Evolutionary conservation across 257 asterid genomes (phyloP), one percentile per base, ranked within the genome.

Genomic region (Verbena officinalis): DNA sequence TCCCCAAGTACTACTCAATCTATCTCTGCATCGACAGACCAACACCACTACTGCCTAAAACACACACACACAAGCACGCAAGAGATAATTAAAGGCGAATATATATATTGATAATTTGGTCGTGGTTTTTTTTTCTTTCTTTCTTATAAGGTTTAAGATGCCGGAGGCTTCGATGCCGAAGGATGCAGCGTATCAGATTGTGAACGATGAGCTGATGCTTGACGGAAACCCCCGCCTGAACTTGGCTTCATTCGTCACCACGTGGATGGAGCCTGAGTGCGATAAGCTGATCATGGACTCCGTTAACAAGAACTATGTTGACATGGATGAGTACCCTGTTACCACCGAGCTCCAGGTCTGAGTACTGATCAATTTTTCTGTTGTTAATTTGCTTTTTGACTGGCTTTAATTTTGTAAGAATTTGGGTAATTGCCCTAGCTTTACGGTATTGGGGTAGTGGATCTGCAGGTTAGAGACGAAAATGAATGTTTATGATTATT

Each of bases 261-360:
- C 90, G 0, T 80, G 84, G 86, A 80, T 83, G 87, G 89, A 83
- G 72, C 82, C 81, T 0, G 84, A 83, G 74, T 77, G 84, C 62
- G 81, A 83, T 31, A 75, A 73, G 59, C 83, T 83, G 31, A 80
- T 83, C n/a, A 78, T 78, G 86, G 30, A 75, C 1, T 60, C 84
- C 55, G 56, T 77, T 39, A 83, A 80, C 44, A 83, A 83, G 80
- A 83, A 83, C 31, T 81, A 81, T 45, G 87, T 81, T 6, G 87
- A 81, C 62, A 82, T 82, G 87, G 87, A 83, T 75, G 84, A 75
- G 57, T 83, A 83, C 71, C 89, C 84, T 53, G 89, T 83, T 52
- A 83, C 89, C 51, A 83, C 86, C 24, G 89, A 80, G 56, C 84
- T 83, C 12, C 86, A 83, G 77, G 89, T 80, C 17, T 12, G n/a